These are phyloP conservation scores for Auriscalpium microsporum DNA, from an alignment of 768 basidiomycete species.

Conservation along the genomic window DNA sequence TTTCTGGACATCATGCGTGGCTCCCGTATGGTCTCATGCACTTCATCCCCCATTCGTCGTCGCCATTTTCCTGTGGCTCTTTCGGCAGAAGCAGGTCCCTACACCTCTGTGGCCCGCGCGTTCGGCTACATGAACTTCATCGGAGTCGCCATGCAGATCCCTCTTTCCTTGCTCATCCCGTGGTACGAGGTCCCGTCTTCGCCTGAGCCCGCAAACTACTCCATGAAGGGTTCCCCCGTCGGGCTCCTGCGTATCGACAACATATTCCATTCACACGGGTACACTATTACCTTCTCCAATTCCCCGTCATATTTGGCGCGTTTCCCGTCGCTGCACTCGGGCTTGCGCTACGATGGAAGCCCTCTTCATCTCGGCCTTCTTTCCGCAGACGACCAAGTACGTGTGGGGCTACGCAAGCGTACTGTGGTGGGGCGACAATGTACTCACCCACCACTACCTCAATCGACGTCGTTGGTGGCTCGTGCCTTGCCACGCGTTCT, in stretches of 20 bases:
- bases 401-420: constrained; percentile 80
- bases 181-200: constrained; percentile 98
- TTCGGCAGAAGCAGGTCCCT: constrained; percentile 71
- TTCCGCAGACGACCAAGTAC: constrained; percentile 59
- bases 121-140: constrained; percentile 92
- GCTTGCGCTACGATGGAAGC: constrained; percentile 87
- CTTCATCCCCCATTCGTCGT: constrained; percentile 81
- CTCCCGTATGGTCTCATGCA: constrained; percentile 94
- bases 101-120: constrained; percentile 72
- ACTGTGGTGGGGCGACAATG: constrained; percentile 98
- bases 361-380: constrained; percentile 91
- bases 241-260: constrained; percentile 89
- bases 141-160: constrained; percentile 82
- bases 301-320: constrained; percentile 92
- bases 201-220: constrained; percentile 89
- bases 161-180: constrained; percentile 89
- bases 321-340: constrained; percentile 95
- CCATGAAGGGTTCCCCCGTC: constrained; percentile 86
- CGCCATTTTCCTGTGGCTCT: constrained; percentile 81
- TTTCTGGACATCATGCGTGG: constrained; percentile 93
- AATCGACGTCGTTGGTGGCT: constrained; percentile 96
- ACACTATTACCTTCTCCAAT: constrained; percentile 73
- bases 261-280: constrained; percentile 67
- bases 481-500: constrained; percentile 79
- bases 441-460: constrained; percentile 97